Percentiles rank a stretch among this genome's conserved stretches.
These are phyloP conservation scores for Penicillium polonicum DNA, from an alignment of 2,329 filamentous ascomycete genomes.

Conservation along the genomic window DNA sequence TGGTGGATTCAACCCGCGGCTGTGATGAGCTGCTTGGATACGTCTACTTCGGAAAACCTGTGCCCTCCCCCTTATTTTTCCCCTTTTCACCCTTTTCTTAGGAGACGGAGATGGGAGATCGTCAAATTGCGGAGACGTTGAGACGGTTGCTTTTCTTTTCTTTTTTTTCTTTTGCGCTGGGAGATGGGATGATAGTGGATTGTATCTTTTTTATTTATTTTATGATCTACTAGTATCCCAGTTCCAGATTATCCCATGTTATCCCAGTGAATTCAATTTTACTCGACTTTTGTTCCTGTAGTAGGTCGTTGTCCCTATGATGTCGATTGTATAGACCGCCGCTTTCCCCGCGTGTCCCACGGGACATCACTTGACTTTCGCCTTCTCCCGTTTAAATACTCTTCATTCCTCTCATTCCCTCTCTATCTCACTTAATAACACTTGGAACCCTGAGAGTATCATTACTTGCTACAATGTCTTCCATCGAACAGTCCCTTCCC, in stretches of 20 bases:
- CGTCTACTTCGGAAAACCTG: slow-evolving; percentile 6
- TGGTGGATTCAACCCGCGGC: slow-evolving; percentile 17
- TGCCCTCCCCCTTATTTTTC: neutral
- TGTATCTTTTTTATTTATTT: neutral
- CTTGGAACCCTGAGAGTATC: neutral
- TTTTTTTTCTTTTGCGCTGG: neutral
- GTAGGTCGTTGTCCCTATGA: neutral
- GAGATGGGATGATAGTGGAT: slow-evolving; percentile 1
- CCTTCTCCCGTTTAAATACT: neutral
- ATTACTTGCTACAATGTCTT: slow-evolving; percentile 18
- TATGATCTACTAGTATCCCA: slow-evolving; percentile 1
- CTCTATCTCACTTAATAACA: neutral
- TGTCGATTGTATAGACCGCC: slow-evolving; percentile 3
- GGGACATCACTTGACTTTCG: slow-evolving; percentile 21
- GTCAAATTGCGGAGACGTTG: slow-evolving; percentile 5
- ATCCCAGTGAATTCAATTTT: neutral
- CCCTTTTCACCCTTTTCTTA: slow-evolving; percentile 1
- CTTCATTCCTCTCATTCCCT: neutral
- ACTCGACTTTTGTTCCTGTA: too few relatives aligned
- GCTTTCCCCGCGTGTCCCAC: slow-evolving; percentile 21
- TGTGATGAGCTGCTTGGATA: slow-evolving; percentile 12
- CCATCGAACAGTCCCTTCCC: slow-evolving; percentile 57
- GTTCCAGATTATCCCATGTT: neutral
- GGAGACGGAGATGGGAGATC: slow-evolving; percentile 5
- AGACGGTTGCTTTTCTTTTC: slow-evolving; percentile 2